Base-by-base conservation (phyloP, 331 rosid genomes). In the Acacia pycnantha region DNA sequence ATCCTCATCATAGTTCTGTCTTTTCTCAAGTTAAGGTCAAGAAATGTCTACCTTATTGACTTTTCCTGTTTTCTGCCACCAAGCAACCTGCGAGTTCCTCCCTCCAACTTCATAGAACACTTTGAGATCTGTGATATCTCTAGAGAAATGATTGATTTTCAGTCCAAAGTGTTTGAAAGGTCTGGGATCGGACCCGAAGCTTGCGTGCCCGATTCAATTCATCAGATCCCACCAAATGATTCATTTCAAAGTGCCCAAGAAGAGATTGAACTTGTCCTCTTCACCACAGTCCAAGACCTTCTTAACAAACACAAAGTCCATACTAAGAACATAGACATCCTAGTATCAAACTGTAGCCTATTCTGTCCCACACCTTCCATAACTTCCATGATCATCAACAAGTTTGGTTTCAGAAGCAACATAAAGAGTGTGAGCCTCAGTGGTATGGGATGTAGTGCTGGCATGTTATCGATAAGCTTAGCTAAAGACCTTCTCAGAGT, bases 381-480 rank as follows among this genome's bases (percentile, higher is more conserved):
- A 50, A 80, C 97, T 13, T 94, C 97, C 6, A 86, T 78, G 87
- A 61, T 91, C 37, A 86, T 89, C 13, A 90, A 91, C 86, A 87
- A 86, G 82, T 94, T 91, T 71, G 90, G 94, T 62, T 80, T 92
- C 11, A 64, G 93, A 43, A 92, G 89, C 88, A 88, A 84, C 26
- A 61, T 88, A 44, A 91, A 84, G 88, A 82, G 93, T 81, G 73
- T 87, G 61, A 88, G 79, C 85, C 87, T 92, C 43, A 76, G 92
- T 68, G 97, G 95, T 73, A 94, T 90, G 94, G 97, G 94, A 21
- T 94, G 93, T 78, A 92, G 97, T 76, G 97, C 95, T 24, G 97
- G 94, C 56, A 68, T 92, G 76, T 74, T 89, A 82, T 90, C 97
- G 2, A 80, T 92, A 73, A 82, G 84, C 82, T 79, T 90, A 81